phyloP scores from a whole-genome alignment of 306 rosid species.

The Mimosa bimucronata region DNA sequence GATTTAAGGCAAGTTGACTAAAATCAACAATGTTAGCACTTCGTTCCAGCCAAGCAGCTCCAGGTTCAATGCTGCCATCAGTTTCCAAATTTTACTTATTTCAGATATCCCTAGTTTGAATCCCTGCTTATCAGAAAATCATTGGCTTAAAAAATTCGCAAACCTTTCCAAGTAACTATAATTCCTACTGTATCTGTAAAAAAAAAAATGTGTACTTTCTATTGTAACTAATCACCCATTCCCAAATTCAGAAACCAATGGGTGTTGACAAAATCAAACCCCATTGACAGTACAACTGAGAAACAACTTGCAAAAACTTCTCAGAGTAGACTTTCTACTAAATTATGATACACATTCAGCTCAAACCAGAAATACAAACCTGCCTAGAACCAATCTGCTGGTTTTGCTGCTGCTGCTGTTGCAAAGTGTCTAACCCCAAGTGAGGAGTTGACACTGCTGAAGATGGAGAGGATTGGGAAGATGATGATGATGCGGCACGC shows the following conservation, averaged over 20 bases:
- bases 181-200: slow-evolving; percentile 17
- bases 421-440: slow-evolving; percentile 79
- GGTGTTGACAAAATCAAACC: slow-evolving; percentile 26
- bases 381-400: slow-evolving; percentile 87
- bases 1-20: slow-evolving; percentile 30
- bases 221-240: background rate
- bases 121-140: background rate
- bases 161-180: slow-evolving; percentile 38
- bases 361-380: slow-evolving; percentile 58
- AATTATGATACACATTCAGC: slow-evolving; percentile 38
- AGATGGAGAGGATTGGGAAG: slow-evolving; percentile 92
- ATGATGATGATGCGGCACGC: slow-evolving; percentile 71
- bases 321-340: slow-evolving; percentile 35
- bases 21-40: slow-evolving; percentile 30
- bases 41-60: slow-evolving; percentile 26
- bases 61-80: slow-evolving; percentile 32
- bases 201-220: slow-evolving; percentile 15
- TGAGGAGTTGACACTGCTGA: slow-evolving; percentile 88
- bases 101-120: slow-evolving; percentile 48
- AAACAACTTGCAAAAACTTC: slow-evolving; percentile 7
- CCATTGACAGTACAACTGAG: slow-evolving; percentile 13
- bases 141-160: slow-evolving; percentile 4
- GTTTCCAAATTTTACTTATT: slow-evolving; percentile 38
- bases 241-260: background rate
- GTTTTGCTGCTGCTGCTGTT: slow-evolving; percentile 74